These are phyloP conservation scores for Eimeria acervulina DNA, from an alignment of 169 alveolate species.

Conservation along the genomic window DNA sequence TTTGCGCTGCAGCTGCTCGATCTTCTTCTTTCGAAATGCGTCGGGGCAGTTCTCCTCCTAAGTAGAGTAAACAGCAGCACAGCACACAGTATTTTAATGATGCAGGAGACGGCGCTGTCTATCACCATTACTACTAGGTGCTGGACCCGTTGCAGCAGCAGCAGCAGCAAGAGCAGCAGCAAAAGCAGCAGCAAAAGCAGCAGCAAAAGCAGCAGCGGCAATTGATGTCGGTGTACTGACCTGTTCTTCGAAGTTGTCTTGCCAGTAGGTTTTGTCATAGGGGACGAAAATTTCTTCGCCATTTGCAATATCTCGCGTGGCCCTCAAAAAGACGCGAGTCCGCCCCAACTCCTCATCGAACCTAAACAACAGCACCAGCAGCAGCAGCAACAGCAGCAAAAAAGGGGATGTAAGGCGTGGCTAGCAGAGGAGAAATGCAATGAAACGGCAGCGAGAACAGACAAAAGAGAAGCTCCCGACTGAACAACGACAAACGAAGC, in stretches of 20 bases:
- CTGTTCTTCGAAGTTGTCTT: conserved; percentile 84
- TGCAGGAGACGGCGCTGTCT: too few species aligned
- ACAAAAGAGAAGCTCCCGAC: too few species aligned
- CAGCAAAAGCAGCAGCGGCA: neutral
- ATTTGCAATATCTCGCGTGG: conserved; percentile 84
- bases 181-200: neutral
- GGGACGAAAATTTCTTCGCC: conserved; percentile 88
- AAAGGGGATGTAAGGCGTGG: neutral
- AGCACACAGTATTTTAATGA: neutral
- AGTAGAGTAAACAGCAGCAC: neutral
- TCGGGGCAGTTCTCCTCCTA: conserved; percentile 76
- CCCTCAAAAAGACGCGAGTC: conserved; percentile 86
- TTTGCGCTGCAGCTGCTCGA: conserved; percentile 67
- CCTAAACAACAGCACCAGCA: conserved; percentile 32
- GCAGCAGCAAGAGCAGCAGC: conserved; percentile 14
- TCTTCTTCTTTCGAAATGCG: conserved; percentile 43
- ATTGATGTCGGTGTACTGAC: neutral
- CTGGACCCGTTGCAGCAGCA: neutral
- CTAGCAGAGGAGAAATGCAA: too few species aligned
- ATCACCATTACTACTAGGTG: too few species aligned
- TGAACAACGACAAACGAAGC: too few species aligned
- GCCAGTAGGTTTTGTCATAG: conserved; percentile 86
- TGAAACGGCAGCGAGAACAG: too few species aligned
- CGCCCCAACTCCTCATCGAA: conserved; percentile 87
- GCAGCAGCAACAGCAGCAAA: neutral